Base-by-base conservation (phyloP, 2,329 filamentous ascomycete species). In the Akanthomyces uredinophilus region DNA sequence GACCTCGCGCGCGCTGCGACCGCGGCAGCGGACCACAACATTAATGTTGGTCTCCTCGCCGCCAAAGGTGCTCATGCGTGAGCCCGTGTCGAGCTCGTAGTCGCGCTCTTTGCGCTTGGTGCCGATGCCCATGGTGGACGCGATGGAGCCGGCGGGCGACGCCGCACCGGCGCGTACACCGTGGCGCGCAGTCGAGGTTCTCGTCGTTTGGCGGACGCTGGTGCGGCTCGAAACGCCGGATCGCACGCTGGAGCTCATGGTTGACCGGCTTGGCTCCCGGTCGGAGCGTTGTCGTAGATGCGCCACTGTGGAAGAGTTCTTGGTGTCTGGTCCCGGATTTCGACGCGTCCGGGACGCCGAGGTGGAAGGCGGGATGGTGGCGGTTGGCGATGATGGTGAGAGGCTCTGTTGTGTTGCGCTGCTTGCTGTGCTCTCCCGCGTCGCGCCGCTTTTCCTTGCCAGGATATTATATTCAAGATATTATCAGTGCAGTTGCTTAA, bases 1-100 rank as follows among this genome's bases (percentile, higher is more conserved):
- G 59, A 97, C 87, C 77, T 99, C 95, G 67, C 94, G 88, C 68
- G 96, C 91, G 72, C 91, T 98, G 66, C 95, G 89, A 5, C 94
- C 95, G 68, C 95, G 86, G 78, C 94, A 99, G 66, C 95, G 85
- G 63, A 99, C 96, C 39, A 98, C 93, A 52, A 99, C 95, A 73
- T 96, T 95, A 76, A 99, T 99, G 73, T 97, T 99, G 8, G 94
- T 98, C 75, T 96, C 92, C 69, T 93, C 88, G 51, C 59, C 59
- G 35, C 59, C 59, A 43, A 65, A 51, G 58, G 56, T 64, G 41
- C 61, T 62, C 47, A 58, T 50, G 16, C 55, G 55, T 3, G 54
- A 50, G 16, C 61, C 61, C 2, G 65, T 60, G 37, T 90, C 86
- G 6, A 83, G 75, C 50, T 94, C 93, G 71, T 88, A 94, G 43